Base-by-base conservation (phyloP, 306 rosid genomes). In the Rubus idaeus region DNA sequence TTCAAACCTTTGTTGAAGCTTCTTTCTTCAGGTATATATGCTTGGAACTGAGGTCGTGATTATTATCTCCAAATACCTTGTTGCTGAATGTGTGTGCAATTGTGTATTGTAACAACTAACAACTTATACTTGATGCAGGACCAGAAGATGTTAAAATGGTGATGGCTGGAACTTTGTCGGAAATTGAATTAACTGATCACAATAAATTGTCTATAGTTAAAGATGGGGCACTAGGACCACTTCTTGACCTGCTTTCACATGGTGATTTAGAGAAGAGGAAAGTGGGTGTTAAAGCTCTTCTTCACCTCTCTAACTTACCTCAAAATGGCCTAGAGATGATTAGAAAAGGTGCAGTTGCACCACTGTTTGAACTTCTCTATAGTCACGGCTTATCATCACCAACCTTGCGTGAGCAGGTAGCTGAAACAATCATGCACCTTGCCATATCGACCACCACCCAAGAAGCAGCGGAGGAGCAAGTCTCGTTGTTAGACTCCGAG, bases 291-390 rank as follows among this genome's bases (percentile, higher is more conserved):
- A 83, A 80, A 78, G 86, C 89, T 77, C 83, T 90, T 46, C 80
- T 81, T 21, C 79, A 81, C 51, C 85, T 90, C 76, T 86, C 95
- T 67, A 81, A 55, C 72, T 73, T 90, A 75, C 89, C 89, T 41
- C 77, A 86, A 81, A 90, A 75, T 72, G 90, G 95, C 79, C 86
- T 77, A 47, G 84, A 71, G 69, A 88, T 90, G 90, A 79, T 88
- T 35, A 82, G 57, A 79, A 84, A 90, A 73, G 91, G 92, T 20
- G 84, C 83, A 62, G 83, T 81, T 75, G 71, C 67, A 80, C 90
- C 83, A 37, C 84, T 90, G 17, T 79, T 86, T 67, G 88, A 86
- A 77, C 78, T 88, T 52, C 87, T 90, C 17, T 90, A 86, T 81
- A 62, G 71, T 56, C 95, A 88, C 68, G 81, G 88, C 80, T 80